These are phyloP conservation scores for Stephanodiscus triporus DNA, from an alignment of 108 stramenopile genomes.

Conservation along the genomic window DNA sequence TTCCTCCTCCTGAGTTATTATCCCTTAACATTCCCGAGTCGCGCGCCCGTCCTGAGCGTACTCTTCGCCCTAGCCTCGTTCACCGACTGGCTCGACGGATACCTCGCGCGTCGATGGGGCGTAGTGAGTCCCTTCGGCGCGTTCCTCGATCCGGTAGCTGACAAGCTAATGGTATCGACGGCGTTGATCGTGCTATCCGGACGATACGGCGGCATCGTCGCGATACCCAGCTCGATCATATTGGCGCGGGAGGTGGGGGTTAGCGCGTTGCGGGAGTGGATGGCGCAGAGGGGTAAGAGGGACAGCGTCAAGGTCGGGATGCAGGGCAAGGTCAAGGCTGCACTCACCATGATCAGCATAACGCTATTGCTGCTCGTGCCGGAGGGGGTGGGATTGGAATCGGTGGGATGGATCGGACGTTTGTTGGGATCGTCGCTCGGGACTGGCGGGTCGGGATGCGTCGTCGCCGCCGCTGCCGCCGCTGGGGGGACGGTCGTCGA, in stretches of 20 bases:
- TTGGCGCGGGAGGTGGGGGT: constrained; percentile 90
- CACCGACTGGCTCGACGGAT: constrained; percentile 96
- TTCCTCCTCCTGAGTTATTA: constrained; percentile 58
- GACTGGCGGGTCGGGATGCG: constrained; percentile 18
- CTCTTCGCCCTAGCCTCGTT: constrained; percentile 73
- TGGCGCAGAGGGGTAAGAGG: constrained; percentile 83
- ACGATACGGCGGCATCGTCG: constrained; percentile 68
- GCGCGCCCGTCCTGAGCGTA: constrained; percentile 22
- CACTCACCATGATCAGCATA: constrained; percentile 78
- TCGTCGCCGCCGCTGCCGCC: background rate
- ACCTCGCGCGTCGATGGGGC: constrained; percentile 86
- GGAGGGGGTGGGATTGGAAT: constrained; percentile 35
- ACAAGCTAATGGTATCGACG: constrained; percentile 95
- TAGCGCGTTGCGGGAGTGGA: constrained; percentile 94
- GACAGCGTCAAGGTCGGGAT: constrained; percentile 88
- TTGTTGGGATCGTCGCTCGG: constrained; percentile 20
- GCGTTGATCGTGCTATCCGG: constrained; percentile 85
- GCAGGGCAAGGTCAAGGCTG: constrained; percentile 89
- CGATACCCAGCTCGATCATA: constrained; percentile 84
- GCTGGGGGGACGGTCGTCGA: constrained; percentile 6
- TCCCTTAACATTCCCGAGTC: constrained; percentile 30
- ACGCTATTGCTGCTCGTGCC: constrained; percentile 69
- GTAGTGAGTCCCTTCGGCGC: constrained; percentile 86
- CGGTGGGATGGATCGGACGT: constrained; percentile 18
- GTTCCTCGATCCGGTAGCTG: constrained; percentile 97